These are phyloP conservation scores for Metschnikowia lachancei DNA, from an alignment of 805 yeast genomes.

Conservation along the genomic window DNA sequence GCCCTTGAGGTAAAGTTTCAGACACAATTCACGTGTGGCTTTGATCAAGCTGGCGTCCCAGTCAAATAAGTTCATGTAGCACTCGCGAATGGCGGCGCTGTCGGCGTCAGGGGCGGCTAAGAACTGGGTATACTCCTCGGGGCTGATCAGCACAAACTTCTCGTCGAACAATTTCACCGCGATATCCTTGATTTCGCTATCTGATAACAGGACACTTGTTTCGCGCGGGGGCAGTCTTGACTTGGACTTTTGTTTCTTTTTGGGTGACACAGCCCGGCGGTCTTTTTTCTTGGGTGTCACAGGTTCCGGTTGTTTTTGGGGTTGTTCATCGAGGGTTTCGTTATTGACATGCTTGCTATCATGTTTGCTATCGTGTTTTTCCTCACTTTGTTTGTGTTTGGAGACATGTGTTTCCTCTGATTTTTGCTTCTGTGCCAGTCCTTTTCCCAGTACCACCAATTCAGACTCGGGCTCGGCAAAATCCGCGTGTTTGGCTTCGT, in stretches of 20 bases:
- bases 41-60: constrained; percentile 52
- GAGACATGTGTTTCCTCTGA: no score
- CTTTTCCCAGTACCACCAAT: no score
- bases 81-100: constrained; percentile 36
- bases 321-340: no score
- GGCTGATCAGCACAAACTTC: constrained; percentile 42
- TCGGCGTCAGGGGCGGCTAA: constrained; percentile 48
- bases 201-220: neutral
- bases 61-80: constrained; percentile 47
- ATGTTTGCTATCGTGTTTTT: no score
- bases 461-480: neutral
- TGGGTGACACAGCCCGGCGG: neutral
- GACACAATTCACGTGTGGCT: constrained; percentile 60
- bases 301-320: neutral
- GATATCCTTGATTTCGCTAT: constrained; percentile 29
- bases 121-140: constrained; percentile 45
- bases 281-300: constrained; percentile 2
- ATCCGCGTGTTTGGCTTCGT: neutral
- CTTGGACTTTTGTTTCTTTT: neutral
- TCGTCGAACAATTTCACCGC: constrained; percentile 39
- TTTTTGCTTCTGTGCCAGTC: no score
- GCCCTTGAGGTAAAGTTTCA: constrained; percentile 68
- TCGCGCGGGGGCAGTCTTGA: constrained; percentile 2
- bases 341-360: no score
- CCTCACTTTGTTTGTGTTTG: no score